These are phyloP conservation scores for Auricularia cornea DNA, from an alignment of 768 basidiomycete species.

Conservation along the genomic window DNA sequence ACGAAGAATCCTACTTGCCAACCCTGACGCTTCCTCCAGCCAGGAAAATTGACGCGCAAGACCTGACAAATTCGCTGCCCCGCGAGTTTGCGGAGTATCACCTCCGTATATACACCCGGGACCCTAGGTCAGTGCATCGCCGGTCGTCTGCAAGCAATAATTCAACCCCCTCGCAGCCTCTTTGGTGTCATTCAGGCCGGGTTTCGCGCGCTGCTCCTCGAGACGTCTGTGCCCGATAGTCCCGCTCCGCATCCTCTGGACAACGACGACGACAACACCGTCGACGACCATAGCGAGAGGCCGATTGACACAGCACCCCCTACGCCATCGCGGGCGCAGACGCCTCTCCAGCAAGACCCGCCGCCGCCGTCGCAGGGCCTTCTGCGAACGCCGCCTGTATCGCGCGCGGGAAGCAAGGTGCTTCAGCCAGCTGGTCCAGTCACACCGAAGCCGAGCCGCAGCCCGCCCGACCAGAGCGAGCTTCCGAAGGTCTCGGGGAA, in stretches of 20 bases:
- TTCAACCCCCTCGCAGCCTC: conserved; percentile 26
- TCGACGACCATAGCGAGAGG: neutral
- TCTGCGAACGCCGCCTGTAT: neutral
- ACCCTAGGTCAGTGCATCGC: conserved; percentile 28
- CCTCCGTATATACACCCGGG: conserved; percentile 61
- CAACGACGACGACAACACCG: neutral
- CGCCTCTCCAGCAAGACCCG: neutral
- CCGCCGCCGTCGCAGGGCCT: neutral
- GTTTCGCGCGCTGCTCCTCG: conserved; percentile 39
- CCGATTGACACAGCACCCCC: neutral
- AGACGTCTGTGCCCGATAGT: neutral
- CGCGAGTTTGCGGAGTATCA: conserved; percentile 58
- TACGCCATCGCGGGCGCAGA: neutral
- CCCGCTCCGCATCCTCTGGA: neutral
- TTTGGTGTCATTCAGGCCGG: conserved; percentile 60
- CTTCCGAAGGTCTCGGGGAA: neutral
- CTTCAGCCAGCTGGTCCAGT: neutral
- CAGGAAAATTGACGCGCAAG: conserved; percentile 38
- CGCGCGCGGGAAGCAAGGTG: neutral
- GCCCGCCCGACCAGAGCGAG: neutral
- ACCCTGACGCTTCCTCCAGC: conserved; percentile 23
- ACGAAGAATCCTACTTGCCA: conserved; percentile 1
- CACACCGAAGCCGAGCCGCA: neutral
- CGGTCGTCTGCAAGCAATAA: neutral
- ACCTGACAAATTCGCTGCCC: conserved; percentile 61